phyloP scores from a whole-genome alignment of 192 early-diverging fungal genomes.

The Linnemannia schmuckeri region DNA sequence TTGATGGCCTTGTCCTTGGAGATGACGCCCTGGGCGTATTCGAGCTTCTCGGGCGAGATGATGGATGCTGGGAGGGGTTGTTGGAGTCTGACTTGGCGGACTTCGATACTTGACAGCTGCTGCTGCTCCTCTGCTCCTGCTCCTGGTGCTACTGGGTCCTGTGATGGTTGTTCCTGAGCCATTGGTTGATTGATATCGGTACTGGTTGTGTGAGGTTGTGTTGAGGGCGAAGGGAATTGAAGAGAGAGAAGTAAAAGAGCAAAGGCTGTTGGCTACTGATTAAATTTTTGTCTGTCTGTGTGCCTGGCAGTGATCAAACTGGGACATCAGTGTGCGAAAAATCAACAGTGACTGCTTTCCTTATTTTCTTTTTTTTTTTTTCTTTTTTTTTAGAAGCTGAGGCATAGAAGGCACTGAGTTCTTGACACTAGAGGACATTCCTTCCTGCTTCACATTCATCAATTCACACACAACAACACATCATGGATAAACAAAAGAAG shows the following conservation, averaged over 20 bases:
- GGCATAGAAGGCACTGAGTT: neutral
- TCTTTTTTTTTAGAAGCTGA: neutral
- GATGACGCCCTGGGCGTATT: constrained; percentile 69
- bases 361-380: constrained; percentile 48
- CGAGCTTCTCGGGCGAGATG: constrained; percentile 58
- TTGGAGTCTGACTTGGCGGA: constrained; percentile 32
- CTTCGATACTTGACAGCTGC: constrained; percentile 33
- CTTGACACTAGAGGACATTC: neutral
- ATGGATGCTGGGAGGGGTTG: constrained; percentile 34
- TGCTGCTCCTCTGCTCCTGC: neutral
- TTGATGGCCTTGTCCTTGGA: constrained; percentile 73
- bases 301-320: neutral
- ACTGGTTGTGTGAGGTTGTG: neutral
- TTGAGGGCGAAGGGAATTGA: neutral
- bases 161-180: constrained; percentile 8
- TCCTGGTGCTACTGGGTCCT: neutral
- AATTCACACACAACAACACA: neutral
- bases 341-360: constrained; percentile 47
- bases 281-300: neutral
- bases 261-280: neutral
- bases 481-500: constrained; percentile 43
- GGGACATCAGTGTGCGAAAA: neutral
- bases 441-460: neutral
- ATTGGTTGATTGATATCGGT: neutral
- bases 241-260: neutral